Evolutionary conservation across 2,329 filamentous ascomycete genomes (phyloP), one percentile per base, ranked within the genome.

Genomic region (Apiospora pterosperma): DNA sequence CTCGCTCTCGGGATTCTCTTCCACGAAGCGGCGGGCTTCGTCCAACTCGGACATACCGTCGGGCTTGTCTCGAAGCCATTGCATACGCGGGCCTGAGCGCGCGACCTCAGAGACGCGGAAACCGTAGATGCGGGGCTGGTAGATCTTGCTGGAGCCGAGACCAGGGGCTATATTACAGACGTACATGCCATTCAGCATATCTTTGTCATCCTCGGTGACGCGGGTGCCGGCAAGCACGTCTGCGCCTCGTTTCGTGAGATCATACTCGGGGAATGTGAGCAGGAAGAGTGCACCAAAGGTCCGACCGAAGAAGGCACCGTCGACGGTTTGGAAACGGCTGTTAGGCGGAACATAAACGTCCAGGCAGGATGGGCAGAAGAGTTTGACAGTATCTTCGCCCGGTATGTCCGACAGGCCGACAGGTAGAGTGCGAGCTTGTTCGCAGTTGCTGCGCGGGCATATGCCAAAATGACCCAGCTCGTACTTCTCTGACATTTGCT

Each of bases 401-500:
- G 96, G 95, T 59, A 95, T 96, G 78, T 99, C 96, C 65, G 93
- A 97, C 67, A 96, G 87, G 41, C 96, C 96, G 23, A 99, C 95
- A 1, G 96, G 96, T 5, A 99, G 85, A 16, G 97, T 96, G 73
- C 95, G 91, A 69, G 93, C 92, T 66, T 92, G 90, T 72, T 93
- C 91, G 84, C 96, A 99, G 79, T 95, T 89, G 65, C 95, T 96
- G 66, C 96, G 88, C n/a, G 96, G 96, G 77, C 96, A 99, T 71
- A 91, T 90, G 62, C 96, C 96, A 75, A 99, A 99, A 81, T 99
- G 95, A 67, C 94, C 92, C 60, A 97, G 85, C 78, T 98, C 95
- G 82, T 98, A 99, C 79, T 99, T 99, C 79, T 99, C 96, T 68
- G 94, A 93, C 96, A 99, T 99, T 77, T 97, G 94, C 80, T 98